Conservation (phyloP, 345 rosid genomes). For the Gossypium bickii region DNA sequence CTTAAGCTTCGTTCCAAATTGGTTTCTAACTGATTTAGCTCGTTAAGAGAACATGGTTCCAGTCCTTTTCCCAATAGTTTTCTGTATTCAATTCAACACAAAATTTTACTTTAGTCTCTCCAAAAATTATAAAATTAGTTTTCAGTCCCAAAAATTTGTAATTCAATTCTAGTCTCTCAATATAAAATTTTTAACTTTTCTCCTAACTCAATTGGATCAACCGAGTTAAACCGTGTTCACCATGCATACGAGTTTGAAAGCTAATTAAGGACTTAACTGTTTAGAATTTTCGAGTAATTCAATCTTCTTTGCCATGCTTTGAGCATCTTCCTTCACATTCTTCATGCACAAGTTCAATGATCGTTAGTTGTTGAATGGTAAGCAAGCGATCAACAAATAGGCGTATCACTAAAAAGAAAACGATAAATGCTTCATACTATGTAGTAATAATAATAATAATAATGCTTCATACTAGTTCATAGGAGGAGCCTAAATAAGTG, state of each 20-base stretch:
- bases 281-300: slow-evolving; percentile 57
- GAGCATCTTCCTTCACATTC: slow-evolving; percentile 39
- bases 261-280: slow-evolving; percentile 35
- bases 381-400: not conserved
- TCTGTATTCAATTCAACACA: slow-evolving; percentile 27
- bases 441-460: no score
- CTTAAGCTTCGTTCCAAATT: slow-evolving; percentile 69
- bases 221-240: no score
- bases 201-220: no score
- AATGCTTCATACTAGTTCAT: not conserved
- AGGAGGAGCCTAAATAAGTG: not conserved
- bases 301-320: slow-evolving; percentile 55
- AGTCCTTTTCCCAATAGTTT: slow-evolving; percentile 72
- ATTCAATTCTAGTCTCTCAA: no score
- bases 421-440: not conserved
- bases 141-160: no score
- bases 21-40: slow-evolving; percentile 64
- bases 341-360: slow-evolving; percentile 18
- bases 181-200: no score
- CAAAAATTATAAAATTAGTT: no score
- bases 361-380: not conserved
- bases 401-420: no score
- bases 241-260: not conserved
- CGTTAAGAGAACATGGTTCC: slow-evolving; percentile 56
- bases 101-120: no score